These are phyloP conservation scores for Tolypocladium guangdongense DNA, from an alignment of 2,329 filamentous ascomycete genomes.

Conservation along the genomic window DNA sequence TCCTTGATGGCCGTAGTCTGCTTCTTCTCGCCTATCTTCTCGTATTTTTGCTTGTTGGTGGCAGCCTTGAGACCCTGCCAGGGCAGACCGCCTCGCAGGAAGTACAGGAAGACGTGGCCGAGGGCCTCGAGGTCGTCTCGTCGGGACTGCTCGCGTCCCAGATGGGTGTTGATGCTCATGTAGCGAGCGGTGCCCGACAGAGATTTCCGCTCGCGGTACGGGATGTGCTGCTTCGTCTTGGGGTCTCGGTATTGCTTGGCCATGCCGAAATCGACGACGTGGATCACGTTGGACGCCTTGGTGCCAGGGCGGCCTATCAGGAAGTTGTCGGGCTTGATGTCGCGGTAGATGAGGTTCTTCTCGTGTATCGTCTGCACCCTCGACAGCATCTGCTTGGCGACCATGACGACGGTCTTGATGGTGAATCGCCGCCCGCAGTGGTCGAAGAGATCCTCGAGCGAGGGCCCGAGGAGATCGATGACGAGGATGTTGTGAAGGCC, in stretches of 20 bases:
- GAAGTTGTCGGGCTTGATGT: slow-evolving; percentile 99
- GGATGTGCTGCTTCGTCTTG: slow-evolving; percentile 98
- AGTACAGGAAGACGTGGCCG: slow-evolving; percentile 67
- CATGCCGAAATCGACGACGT: slow-evolving; percentile 99
- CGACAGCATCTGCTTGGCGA: slow-evolving; percentile 97
- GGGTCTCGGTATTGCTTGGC: slow-evolving; percentile 98
- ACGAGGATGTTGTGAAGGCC: slow-evolving; percentile 98
- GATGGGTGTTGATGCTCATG: slow-evolving; percentile 99
- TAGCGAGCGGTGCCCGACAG: slow-evolving; percentile 93
- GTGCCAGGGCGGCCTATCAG: slow-evolving; percentile 85
- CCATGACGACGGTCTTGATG: slow-evolving; percentile 98
- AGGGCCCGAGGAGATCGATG: slow-evolving; percentile 90
- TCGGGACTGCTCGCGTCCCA: slow-evolving; percentile 90
- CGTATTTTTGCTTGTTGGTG: slow-evolving; percentile 92
- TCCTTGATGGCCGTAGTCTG: slow-evolving; percentile 96
- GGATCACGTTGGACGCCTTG: slow-evolving; percentile 94
- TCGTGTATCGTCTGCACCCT: slow-evolving; percentile 91
- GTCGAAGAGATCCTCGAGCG: slow-evolving; percentile 93
- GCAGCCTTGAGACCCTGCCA: slow-evolving; percentile 67
- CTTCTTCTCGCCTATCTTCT: slow-evolving; percentile 99
- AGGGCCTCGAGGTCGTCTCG: slow-evolving; percentile 90
- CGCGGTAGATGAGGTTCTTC: slow-evolving; percentile 97
- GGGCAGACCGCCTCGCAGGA: slow-evolving; percentile 57
- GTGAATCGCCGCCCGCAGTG: slow-evolving; percentile 92
- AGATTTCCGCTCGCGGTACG: slow-evolving; percentile 93